phyloP scores from a whole-genome alignment of 176 grass and related monocot genomes.

The barley (Hordeum vulgare) region MorexV3_pseudomolecules_assembly NC_058519.1:11380317-11380816 shows the following conservation, averaged over 20 bases:
- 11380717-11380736: background rate
- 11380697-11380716: background rate
- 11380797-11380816: background rate
- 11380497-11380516: background rate
- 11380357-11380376: background rate
- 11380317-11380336: slow-evolving; percentile 72
- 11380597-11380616: background rate
- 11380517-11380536: background rate
- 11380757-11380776: background rate
- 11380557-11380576: background rate
- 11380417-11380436: background rate
- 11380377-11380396: background rate
- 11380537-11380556: background rate
- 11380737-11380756: background rate
- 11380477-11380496: background rate
- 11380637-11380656: background rate
- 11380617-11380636: background rate
- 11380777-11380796: background rate
- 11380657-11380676: background rate
- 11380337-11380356: background rate
- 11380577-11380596: background rate
- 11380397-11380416: background rate
- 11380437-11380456: background rate
- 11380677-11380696: background rate
- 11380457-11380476: background rate